Conservation (phyloP, 2,329 filamentous ascomycete species). For the Colletotrichum costaricense region DNA sequence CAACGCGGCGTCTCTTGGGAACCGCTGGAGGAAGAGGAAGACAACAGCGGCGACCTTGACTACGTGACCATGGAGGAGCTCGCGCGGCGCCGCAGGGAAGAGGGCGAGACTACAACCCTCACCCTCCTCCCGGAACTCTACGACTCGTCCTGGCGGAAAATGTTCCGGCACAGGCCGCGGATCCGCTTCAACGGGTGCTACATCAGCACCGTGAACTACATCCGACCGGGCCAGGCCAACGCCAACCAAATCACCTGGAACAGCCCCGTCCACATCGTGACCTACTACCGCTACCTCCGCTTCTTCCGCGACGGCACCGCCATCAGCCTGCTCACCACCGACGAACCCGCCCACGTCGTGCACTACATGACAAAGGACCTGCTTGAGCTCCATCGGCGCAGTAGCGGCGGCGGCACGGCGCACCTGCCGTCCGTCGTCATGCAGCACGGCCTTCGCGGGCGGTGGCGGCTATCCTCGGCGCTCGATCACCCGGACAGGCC, state of each 20-base stretch:
- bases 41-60: conserved; percentile 44
- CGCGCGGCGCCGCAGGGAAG: conserved; percentile 44
- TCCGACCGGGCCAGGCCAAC: conserved; percentile 81
- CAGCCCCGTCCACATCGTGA: conserved; percentile 92
- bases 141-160: conserved; percentile 67
- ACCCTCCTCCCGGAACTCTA: conserved; percentile 59
- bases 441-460: conserved; percentile 70
- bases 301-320: conserved; percentile 92
- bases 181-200: conserved; percentile 96
- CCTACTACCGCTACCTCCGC: conserved; percentile 96
- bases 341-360: conserved; percentile 88
- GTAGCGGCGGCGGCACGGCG: conserved; percentile 38
- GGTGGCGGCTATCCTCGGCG: conserved; percentile 54
- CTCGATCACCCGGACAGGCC: conserved; percentile 46
- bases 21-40: conserved; percentile 53
- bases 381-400: conserved; percentile 57
- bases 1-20: conserved; percentile 70
- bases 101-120: conserved; percentile 49
- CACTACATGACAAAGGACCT: conserved; percentile 82
- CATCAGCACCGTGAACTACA: conserved; percentile 96
- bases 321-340: conserved; percentile 83
- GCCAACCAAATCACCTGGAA: conserved; percentile 80
- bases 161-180: conserved; percentile 86
- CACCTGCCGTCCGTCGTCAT: conserved; percentile 66
- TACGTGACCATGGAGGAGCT: conserved; percentile 52